Evolutionary conservation across 805 yeast species (phyloP).

Genomic region (Metschnikowia cerradonensis): DNA sequence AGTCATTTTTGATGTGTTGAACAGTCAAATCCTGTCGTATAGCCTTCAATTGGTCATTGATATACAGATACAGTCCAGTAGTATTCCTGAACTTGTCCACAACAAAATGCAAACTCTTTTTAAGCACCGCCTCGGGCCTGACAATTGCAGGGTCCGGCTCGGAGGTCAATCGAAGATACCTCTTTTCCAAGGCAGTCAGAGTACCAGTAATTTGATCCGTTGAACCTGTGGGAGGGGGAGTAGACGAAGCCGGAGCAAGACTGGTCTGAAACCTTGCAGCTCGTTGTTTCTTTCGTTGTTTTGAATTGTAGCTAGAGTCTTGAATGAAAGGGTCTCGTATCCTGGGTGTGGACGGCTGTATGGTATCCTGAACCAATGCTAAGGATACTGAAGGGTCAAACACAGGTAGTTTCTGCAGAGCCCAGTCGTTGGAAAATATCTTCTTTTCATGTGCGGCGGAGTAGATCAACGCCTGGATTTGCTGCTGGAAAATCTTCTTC

Average conservation of each 20-base stretch:
- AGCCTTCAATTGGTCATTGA: conserved; percentile 88
- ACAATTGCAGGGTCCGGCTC: conserved; percentile 85
- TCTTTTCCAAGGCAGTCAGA: conserved; percentile 64
- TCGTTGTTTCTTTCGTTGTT: conserved; percentile 39
- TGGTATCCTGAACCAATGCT: conserved; percentile 11
- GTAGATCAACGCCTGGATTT: conserved; percentile 48
- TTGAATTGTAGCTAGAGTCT: conserved; percentile 21
- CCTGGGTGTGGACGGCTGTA: neutral
- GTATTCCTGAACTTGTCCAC: conserved; percentile 44
- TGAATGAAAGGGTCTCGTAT: conserved; percentile 1
- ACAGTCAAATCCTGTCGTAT: conserved; percentile 91
- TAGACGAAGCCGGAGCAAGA: neutral
- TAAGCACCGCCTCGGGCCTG: conserved; percentile 64
- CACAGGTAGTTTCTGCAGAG: conserved; percentile 45
- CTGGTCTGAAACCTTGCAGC: conserved; percentile 42
- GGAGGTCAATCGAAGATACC: conserved; percentile 79
- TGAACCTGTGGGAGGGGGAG: conserved; percentile 5
- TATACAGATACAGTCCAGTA: conserved; percentile 62
- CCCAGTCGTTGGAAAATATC: conserved; percentile 54
- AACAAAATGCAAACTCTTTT: conserved; percentile 53
- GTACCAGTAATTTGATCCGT: conserved; percentile 52
- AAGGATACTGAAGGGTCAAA: conserved; percentile 19
- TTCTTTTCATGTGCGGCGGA: conserved; percentile 43
- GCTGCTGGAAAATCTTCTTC: conserved; percentile 42
- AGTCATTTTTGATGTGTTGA: conserved; percentile 75